Conservation (phyloP, 2,329 filamentous ascomycete genomes). For the Xylaria sp. region DNA sequence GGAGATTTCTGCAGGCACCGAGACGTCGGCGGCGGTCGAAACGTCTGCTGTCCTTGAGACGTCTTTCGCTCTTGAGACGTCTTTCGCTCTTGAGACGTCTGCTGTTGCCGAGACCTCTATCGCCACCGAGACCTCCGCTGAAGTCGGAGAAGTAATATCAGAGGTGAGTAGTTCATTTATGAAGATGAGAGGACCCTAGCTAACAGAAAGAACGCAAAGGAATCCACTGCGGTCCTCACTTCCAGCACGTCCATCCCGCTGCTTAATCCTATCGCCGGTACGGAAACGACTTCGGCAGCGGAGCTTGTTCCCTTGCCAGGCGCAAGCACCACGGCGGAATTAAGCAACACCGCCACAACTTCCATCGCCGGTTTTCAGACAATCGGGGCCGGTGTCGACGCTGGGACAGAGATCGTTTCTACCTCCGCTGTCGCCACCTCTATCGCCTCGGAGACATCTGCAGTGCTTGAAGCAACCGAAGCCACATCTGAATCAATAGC, state of each 20-base stretch:
- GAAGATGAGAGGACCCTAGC: background rate
- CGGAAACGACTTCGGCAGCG: background rate
- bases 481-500: background rate
- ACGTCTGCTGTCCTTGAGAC: too few species aligned
- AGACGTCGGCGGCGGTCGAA: background rate
- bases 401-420: background rate
- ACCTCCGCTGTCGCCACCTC: constrained; percentile 1
- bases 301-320: background rate
- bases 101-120: background rate
- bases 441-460: constrained; percentile 2
- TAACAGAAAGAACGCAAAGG: constrained; percentile 8
- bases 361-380: constrained; percentile 10
- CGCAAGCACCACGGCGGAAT: background rate
- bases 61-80: constrained; percentile 10
- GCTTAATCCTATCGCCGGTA: background rate
- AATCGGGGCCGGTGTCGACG: background rate
- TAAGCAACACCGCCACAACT: background rate
- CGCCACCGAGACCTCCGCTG: background rate
- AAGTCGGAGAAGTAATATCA: constrained; percentile 11
- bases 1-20: background rate
- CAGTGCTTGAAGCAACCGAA: background rate
- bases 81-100: background rate
- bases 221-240: constrained; percentile 1
- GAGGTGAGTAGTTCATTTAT: background rate
- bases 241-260: constrained; percentile 7